Percentiles rank a stretch among this genome's conserved stretches.
These are phyloP conservation scores for Sungouiella thailandica DNA, from an alignment of 805 yeast species.

Conservation along the genomic window DNA sequence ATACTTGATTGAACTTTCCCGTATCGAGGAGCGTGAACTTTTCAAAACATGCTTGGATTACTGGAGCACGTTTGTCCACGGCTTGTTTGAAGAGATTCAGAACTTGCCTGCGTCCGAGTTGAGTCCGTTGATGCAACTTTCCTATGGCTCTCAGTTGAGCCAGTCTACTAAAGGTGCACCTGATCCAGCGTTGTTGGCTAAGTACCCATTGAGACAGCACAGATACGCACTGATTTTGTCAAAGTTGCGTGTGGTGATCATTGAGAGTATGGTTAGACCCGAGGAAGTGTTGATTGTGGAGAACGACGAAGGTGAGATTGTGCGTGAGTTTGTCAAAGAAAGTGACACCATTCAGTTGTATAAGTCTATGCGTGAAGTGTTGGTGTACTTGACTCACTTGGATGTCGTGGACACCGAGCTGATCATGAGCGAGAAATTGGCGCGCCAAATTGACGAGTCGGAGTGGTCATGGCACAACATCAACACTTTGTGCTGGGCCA, in stretches of 20 bases:
- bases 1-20: slow-evolving; percentile 78
- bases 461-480: slow-evolving; percentile 99
- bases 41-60: slow-evolving; percentile 94
- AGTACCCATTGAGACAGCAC: slow-evolving; percentile 81
- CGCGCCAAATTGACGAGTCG: slow-evolving; percentile 88
- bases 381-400: slow-evolving; percentile 92
- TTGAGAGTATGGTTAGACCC: slow-evolving; percentile 97
- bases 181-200: slow-evolving; percentile 72
- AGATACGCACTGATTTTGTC: slow-evolving; percentile 75
- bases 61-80: slow-evolving; percentile 84
- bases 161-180: slow-evolving; percentile 68
- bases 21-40: slow-evolving; percentile 91
- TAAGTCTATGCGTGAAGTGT: slow-evolving; percentile 91
- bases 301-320: slow-evolving; percentile 98
- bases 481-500: slow-evolving; percentile 98
- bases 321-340: slow-evolving; percentile 93
- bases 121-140: slow-evolving; percentile 72
- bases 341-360: slow-evolving; percentile 94
- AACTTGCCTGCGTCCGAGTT: slow-evolving; percentile 66
- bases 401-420: slow-evolving; percentile 91
- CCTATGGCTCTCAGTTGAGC: slow-evolving; percentile 36
- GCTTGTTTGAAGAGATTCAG: slow-evolving; percentile 81
- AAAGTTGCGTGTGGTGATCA: slow-evolving; percentile 83
- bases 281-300: slow-evolving; percentile 96
- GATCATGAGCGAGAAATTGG: slow-evolving; percentile 88